Evolutionary conservation across 2,329 filamentous ascomycete species (phyloP).

Genomic region (Arachnopeziza araneosa): DNA sequence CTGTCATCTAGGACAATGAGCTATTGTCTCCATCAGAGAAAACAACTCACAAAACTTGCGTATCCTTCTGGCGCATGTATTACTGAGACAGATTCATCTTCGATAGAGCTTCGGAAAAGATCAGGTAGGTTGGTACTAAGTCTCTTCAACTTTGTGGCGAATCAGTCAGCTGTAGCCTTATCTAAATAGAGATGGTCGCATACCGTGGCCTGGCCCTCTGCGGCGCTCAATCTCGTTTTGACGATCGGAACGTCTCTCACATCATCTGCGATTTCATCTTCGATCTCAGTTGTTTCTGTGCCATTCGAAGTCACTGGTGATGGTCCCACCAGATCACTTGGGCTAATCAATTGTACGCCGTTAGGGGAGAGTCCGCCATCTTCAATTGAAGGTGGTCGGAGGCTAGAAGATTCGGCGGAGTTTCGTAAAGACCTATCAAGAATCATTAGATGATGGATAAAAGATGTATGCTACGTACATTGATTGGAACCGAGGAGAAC

Average conservation of each 20-base stretch:
- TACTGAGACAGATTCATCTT: constrained; percentile 80
- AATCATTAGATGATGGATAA: constrained; percentile 4
- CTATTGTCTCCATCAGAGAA: constrained; percentile 2
- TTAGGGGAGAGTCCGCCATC: constrained; percentile 26
- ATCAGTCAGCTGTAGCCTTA: constrained; percentile 15
- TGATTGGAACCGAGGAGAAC: constrained; percentile 42
- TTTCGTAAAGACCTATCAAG: constrained; percentile 38
- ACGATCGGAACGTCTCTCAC: constrained; percentile 35
- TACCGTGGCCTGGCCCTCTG: constrained; percentile 23
- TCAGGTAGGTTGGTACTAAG: constrained; percentile 49
- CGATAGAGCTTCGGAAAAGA: constrained; percentile 50
- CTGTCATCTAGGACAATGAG: constrained; percentile 15
- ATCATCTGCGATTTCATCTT: constrained; percentile 67
- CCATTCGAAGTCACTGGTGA: constrained; percentile 83
- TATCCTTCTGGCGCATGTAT: constrained; percentile 88
- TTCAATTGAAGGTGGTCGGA: constrained; percentile 45
- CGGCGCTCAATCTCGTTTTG: constrained; percentile 31
- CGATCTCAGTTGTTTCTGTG: constrained; percentile 77
- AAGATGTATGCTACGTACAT: constrained; percentile 38
- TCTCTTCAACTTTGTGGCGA: constrained; percentile 24
- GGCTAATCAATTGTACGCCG: constrained; percentile 46
- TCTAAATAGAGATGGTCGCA: constrained; percentile 5
- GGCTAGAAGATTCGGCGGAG: constrained; percentile 41
- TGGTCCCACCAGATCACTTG: constrained; percentile 68
- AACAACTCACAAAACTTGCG: constrained; percentile 63